Percentiles rank a stretch among this genome's conserved stretches.
Evolutionary conservation across 805 yeast genomes (phyloP).

Genomic region (Candida insectorum): DNA sequence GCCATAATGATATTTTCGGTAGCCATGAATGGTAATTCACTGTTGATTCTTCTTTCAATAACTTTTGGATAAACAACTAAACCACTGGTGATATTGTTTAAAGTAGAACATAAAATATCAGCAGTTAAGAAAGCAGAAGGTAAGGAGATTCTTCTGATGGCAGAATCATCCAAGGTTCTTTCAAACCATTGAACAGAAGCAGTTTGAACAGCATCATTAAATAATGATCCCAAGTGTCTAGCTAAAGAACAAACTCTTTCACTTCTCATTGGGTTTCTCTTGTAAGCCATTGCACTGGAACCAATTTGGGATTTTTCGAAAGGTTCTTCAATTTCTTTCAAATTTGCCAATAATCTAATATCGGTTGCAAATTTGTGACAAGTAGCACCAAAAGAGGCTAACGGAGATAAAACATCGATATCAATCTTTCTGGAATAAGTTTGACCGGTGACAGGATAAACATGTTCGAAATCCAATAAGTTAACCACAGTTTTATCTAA

Average conservation of each 20-base stretch:
- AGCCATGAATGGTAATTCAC: constrained; percentile 99
- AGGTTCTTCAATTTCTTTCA: constrained; percentile 97
- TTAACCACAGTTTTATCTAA: constrained; percentile 91
- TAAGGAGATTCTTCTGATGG: constrained; percentile 92
- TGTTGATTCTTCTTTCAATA: constrained; percentile 89
- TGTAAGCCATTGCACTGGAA: constrained; percentile 98
- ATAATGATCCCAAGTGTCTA: constrained; percentile 89
- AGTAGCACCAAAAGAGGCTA: constrained; percentile 91
- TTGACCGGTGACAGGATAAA: constrained; percentile 98
- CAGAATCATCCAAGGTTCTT: constrained; percentile 97
- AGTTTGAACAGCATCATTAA: constrained; percentile 92
- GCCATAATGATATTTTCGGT: constrained; percentile 99
- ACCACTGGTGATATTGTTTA: constrained; percentile 90
- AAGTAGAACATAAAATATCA: constrained; percentile 85
- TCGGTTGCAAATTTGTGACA: constrained; percentile 98
- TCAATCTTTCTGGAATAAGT: constrained; percentile 99
- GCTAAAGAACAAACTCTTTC: constrained; percentile 98
- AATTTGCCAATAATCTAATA: constrained; percentile 89
- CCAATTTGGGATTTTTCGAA: constrained; percentile 99
- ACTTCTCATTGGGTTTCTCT: constrained; percentile 99
- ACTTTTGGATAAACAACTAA: constrained; percentile 98
- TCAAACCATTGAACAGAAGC: constrained; percentile 99
- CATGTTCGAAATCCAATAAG: constrained; percentile 88
- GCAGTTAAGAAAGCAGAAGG: constrained; percentile 97
- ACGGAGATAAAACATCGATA: constrained; percentile 87